phyloP scores from a whole-genome alignment of 2,329 filamentous ascomycete species.

The Cladosporium cucumerinum region DNA sequence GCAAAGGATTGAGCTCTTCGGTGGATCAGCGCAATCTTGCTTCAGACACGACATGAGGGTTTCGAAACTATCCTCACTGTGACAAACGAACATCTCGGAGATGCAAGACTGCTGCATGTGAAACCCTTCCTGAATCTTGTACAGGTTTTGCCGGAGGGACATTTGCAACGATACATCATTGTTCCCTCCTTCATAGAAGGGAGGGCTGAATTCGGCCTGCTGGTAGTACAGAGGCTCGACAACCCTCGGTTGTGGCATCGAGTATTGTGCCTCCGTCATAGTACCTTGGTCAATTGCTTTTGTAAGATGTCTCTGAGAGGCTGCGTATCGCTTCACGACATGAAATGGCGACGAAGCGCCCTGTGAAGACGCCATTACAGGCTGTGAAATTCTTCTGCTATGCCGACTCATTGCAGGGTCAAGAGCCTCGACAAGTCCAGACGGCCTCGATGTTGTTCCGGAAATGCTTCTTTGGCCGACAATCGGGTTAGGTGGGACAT shows the following conservation, averaged over 20 bases:
- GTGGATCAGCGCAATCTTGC: no score
- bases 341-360: background rate
- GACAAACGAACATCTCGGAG: conserved; percentile 7
- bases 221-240: background rate
- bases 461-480: background rate
- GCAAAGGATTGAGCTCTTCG: background rate
- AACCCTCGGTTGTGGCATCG: background rate
- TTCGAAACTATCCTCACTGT: background rate
- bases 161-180: background rate
- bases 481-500: background rate
- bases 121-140: background rate
- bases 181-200: background rate
- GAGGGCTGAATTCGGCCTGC: background rate
- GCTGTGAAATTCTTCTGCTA: background rate
- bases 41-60: background rate
- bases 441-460: background rate
- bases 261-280: background rate
- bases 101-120: background rate
- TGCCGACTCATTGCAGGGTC: background rate
- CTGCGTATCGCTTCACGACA: background rate
- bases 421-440: background rate
- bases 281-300: background rate
- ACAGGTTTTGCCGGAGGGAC: background rate
- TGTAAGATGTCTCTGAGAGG: background rate
- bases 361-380: background rate